A percentile compares a stretch with the other conserved stretches of the same genome.
phyloP scores from a whole-genome alignment of 441 rosid genomes.

The Erodium texanum region DNA sequence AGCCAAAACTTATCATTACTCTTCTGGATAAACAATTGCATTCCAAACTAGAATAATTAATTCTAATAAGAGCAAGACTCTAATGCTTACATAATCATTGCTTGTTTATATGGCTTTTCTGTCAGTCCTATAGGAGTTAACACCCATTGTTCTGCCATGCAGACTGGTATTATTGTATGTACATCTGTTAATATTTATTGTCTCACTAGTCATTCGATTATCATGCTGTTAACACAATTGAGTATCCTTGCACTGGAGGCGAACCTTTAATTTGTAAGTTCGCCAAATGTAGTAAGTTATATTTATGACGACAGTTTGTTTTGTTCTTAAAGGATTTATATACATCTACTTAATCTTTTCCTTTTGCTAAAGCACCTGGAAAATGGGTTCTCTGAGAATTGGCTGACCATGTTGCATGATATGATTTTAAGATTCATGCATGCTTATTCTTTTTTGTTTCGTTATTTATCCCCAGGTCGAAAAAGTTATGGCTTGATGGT shows the following conservation, averaged over 20 bases:
- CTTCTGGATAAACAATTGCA: background rate
- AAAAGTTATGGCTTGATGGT: slow-evolving; percentile 90
- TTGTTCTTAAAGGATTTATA: too few species aligned
- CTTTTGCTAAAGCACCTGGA: background rate
- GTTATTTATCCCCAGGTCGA: slow-evolving; percentile 47
- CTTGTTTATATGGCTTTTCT: background rate
- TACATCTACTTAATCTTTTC: background rate
- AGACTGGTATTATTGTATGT: background rate
- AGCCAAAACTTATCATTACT: background rate
- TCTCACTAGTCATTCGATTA: background rate
- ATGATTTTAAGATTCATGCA: background rate
- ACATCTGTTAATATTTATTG: background rate
- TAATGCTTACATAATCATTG: background rate
- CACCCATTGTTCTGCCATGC: background rate
- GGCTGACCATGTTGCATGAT: too few species aligned
- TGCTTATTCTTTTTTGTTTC: background rate
- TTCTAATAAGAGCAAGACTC: background rate
- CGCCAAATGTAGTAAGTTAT: background rate
- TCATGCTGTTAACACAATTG: too few species aligned
- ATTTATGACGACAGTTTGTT: background rate
- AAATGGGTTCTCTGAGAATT: background rate
- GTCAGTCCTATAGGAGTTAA: too few species aligned
- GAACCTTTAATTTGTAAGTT: too few species aligned
- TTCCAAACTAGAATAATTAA: background rate
- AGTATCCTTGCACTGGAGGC: background rate